phyloP scores from a whole-genome alignment of 2,329 filamentous ascomycete genomes.

The Emergomyces orientalis region DNA sequence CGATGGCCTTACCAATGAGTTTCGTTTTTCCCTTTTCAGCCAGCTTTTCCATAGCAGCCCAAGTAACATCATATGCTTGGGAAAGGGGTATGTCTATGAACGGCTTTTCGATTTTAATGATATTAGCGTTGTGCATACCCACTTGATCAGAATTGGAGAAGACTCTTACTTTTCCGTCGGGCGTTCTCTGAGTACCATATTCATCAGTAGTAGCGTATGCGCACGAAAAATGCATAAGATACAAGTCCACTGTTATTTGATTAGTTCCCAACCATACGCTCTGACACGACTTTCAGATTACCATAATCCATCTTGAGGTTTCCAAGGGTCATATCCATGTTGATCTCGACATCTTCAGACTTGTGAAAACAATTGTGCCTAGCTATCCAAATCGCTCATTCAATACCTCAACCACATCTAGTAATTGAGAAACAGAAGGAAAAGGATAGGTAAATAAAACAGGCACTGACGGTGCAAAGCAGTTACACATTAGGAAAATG shows the following conservation, averaged over 20 bases:
- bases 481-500: background rate
- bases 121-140: background rate
- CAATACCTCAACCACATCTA: no score
- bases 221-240: background rate
- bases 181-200: conserved; percentile 32
- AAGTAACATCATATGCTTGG: conserved; percentile 22
- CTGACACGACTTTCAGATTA: no score
- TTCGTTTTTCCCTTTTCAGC: conserved; percentile 27
- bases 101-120: conserved; percentile 16
- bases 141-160: conserved; percentile 18
- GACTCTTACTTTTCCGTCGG: conserved; percentile 45
- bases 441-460: conserved; percentile 11
- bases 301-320: no score
- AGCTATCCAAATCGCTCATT: no score
- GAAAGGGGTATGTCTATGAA: conserved; percentile 13
- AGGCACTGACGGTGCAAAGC: no score
- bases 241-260: background rate
- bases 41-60: conserved; percentile 30
- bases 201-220: no score
- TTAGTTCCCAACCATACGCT: no score
- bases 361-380: no score
- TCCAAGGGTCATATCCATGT: no score
- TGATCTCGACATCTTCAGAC: no score
- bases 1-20: conserved; percentile 23
- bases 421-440: conserved; percentile 17